Evolutionary conservation across 768 basidiomycete genomes (phyloP).

Genomic region (Candolleomyces aberdarensis): DNA sequence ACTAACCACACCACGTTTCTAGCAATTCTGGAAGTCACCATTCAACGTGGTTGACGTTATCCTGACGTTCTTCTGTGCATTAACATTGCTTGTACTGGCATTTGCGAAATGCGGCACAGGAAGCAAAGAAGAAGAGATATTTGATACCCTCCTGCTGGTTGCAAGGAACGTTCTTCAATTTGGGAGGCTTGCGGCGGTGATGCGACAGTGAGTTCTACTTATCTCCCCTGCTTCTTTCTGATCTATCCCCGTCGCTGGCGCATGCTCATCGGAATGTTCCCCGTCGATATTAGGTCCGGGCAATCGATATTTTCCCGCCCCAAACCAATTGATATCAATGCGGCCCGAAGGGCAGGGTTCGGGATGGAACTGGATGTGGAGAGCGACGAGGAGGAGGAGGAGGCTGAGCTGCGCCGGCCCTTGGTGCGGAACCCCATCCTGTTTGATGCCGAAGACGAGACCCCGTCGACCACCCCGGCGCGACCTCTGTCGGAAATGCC

Average conservation of each 20-base stretch:
- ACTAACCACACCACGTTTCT: slow-evolving; percentile 3
- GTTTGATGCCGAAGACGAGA: slow-evolving; percentile 53
- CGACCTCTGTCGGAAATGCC: slow-evolving; percentile 49
- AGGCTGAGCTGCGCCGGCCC: slow-evolving; percentile 57
- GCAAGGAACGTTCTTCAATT: slow-evolving; percentile 93
- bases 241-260: neutral
- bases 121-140: slow-evolving; percentile 89
- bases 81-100: slow-evolving; percentile 86
- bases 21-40: slow-evolving; percentile 98
- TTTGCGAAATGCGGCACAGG: slow-evolving; percentile 81
- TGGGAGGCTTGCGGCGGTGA: slow-evolving; percentile 85
- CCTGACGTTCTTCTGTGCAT: slow-evolving; percentile 83
- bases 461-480: slow-evolving; percentile 4
- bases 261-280: too few relatives aligned
- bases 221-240: slow-evolving; percentile 8
- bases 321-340: slow-evolving; percentile 80
- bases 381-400: slow-evolving; percentile 61
- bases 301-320: slow-evolving; percentile 87
- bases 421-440: slow-evolving; percentile 58
- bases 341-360: slow-evolving; percentile 63
- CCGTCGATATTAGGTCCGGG: slow-evolving; percentile 55
- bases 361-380: slow-evolving; percentile 72
- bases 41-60: slow-evolving; percentile 89
- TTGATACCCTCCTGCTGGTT: slow-evolving; percentile 90
- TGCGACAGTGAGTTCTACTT: slow-evolving; percentile 74